Percentiles rank a stretch among this genome's conserved stretches.
Evolutionary conservation across 768 basidiomycete species (phyloP).

Genomic region (Amanita pallidorosea): DNA sequence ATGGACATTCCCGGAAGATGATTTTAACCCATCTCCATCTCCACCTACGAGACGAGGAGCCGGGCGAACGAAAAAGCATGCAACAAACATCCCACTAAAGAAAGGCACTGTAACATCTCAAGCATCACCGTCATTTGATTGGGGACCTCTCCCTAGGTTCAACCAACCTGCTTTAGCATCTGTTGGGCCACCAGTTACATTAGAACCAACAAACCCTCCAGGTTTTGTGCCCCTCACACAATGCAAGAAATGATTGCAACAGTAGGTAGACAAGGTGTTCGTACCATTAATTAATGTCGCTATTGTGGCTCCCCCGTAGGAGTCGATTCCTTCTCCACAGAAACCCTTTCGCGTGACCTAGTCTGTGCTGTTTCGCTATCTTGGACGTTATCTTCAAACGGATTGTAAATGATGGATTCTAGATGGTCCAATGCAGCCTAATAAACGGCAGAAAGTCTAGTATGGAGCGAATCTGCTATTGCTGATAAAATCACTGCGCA

Average conservation of each 20-base stretch:
- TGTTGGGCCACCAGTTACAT: constrained; percentile 7
- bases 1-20: constrained; percentile 27
- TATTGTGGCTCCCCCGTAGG: not conserved
- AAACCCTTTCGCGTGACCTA: not conserved
- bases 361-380: not conserved
- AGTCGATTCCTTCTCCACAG: not conserved
- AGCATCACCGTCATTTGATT: constrained; percentile 32
- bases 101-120: constrained; percentile 17
- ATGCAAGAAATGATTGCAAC: constrained; percentile 2
- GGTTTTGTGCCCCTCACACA: constrained; percentile 6
- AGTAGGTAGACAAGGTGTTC: constrained; percentile 1
- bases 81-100: constrained; percentile 24
- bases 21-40: constrained; percentile 27
- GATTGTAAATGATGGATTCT: constrained; percentile 71
- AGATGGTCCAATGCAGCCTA: constrained; percentile 77
- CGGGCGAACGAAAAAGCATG: constrained; percentile 26
- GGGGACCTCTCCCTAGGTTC: constrained; percentile 51
- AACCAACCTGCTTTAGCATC: constrained; percentile 14
- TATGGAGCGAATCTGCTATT: constrained; percentile 75
- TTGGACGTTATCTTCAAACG: constrained; percentile 13
- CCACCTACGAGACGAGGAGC: constrained; percentile 23
- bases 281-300: not conserved
- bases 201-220: constrained; percentile 1
- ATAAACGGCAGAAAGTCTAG: constrained; percentile 37
- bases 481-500: constrained; percentile 83